Evolutionary conservation across 805 yeast species (phyloP).

Genomic region (Wickerhamomyces ciferrii): DNA sequence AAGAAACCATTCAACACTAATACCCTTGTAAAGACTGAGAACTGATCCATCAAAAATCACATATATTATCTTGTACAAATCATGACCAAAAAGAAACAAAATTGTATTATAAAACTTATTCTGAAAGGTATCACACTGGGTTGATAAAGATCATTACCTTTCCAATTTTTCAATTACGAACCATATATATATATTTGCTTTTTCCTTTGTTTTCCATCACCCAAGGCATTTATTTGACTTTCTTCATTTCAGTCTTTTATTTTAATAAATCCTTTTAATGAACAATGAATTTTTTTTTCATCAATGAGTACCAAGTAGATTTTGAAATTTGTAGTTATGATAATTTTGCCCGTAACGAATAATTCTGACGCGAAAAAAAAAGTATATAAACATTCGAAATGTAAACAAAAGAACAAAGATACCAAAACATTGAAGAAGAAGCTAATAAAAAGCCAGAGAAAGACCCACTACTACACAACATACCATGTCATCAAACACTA

Average conservation of each 20-base stretch:
- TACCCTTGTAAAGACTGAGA: background rate
- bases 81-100: background rate
- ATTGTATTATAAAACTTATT: background rate
- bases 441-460: no score
- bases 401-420: background rate
- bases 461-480: no score
- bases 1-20: background rate
- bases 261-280: background rate
- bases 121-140: no score
- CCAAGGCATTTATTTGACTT: background rate
- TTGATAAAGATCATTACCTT: background rate
- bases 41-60: background rate
- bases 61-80: background rate
- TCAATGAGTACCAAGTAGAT: background rate
- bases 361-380: background rate
- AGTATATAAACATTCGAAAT: background rate
- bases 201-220: background rate
- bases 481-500: background rate
- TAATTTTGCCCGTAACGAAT: no score
- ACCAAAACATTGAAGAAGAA: no score
- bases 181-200: background rate
- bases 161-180: background rate
- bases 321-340: no score
- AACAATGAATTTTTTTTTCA: background rate
- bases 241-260: background rate